Evolutionary conservation across 441 rosid species (phyloP).

Genomic region (Erysimum cheiri): DNA sequence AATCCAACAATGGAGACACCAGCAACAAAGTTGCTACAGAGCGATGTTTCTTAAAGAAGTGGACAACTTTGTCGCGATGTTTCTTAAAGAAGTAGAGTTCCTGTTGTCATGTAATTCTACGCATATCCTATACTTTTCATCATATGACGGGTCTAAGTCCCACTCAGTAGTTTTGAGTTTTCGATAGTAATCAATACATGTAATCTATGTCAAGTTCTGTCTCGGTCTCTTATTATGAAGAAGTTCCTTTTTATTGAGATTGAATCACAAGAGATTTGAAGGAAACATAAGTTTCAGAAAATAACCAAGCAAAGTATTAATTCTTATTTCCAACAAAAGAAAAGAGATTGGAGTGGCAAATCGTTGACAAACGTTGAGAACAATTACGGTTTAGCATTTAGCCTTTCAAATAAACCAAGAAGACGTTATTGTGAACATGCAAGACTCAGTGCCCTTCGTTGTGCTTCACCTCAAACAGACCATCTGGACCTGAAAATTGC

Average conservation of each 20-base stretch:
- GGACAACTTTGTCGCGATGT: conserved; percentile 34
- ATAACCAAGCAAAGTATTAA: conserved; percentile 22
- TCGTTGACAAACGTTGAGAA: conserved; percentile 17
- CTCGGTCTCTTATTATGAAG: neutral
- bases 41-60: conserved; percentile 34
- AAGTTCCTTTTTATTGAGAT: neutral
- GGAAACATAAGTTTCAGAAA: conserved; percentile 7
- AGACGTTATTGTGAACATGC: conserved; percentile 7
- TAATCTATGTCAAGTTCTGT: neutral
- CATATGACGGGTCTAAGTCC: conserved; percentile 2
- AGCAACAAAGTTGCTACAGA: conserved; percentile 61
- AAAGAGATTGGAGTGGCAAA: conserved; percentile 16
- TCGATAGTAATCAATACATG: conserved; percentile 6
- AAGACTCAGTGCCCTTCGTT: conserved; percentile 50
- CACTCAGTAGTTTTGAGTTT: conserved; percentile 17
- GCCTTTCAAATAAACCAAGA: conserved; percentile 18
- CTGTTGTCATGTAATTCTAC: conserved; percentile 10
- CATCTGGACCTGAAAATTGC: conserved; percentile 82
- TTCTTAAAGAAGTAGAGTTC: neutral
- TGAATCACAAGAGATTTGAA: conserved; percentile 15
- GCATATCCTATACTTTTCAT: conserved; percentile 20
- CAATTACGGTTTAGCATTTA: conserved; percentile 8
- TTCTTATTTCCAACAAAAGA: conserved; percentile 31
- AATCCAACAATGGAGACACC: conserved; percentile 46
- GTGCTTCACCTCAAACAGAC: conserved; percentile 79